Conservation (phyloP, 2,329 filamentous ascomycete species). For the Pseudogymnoascus sp. region DNA sequence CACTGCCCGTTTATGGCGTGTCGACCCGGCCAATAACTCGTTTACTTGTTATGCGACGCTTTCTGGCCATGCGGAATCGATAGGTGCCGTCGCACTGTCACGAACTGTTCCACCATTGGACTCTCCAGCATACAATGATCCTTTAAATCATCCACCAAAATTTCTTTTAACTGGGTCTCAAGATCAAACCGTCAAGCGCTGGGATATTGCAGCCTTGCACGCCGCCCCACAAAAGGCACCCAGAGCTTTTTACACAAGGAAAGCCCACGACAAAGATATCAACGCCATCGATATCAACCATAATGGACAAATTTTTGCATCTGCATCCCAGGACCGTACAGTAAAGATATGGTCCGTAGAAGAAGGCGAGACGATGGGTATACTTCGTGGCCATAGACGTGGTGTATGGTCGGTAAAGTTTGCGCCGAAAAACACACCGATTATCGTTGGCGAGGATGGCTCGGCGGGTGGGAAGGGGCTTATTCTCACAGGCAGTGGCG, state of each 20-base stretch:
- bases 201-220: constrained; percentile 60
- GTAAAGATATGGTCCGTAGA: constrained; percentile 94
- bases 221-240: constrained; percentile 42
- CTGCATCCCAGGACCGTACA: constrained; percentile 90
- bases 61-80: constrained; percentile 85
- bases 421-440: constrained; percentile 67
- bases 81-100: constrained; percentile 82
- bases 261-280: constrained; percentile 98
- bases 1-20: constrained; percentile 78
- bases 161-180: constrained; percentile 90
- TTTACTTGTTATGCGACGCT: constrained; percentile 76
- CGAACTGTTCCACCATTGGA: constrained; percentile 56
- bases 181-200: constrained; percentile 90
- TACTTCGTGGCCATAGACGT: constrained; percentile 83
- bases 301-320: constrained; percentile 74
- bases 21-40: constrained; percentile 66
- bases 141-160: constrained; percentile 68
- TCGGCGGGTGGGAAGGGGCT: constrained; percentile 70
- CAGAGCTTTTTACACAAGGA: constrained; percentile 73
- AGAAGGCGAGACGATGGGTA: constrained; percentile 83
- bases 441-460: constrained; percentile 62
- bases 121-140: constrained; percentile 62
- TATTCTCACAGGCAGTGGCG: constrained; percentile 82
- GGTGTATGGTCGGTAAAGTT: constrained; percentile 96
- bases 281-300: constrained; percentile 83